Conservation (phyloP, 2,329 filamentous ascomycete genomes). For the Magnaporthiopsis poae region DNA sequence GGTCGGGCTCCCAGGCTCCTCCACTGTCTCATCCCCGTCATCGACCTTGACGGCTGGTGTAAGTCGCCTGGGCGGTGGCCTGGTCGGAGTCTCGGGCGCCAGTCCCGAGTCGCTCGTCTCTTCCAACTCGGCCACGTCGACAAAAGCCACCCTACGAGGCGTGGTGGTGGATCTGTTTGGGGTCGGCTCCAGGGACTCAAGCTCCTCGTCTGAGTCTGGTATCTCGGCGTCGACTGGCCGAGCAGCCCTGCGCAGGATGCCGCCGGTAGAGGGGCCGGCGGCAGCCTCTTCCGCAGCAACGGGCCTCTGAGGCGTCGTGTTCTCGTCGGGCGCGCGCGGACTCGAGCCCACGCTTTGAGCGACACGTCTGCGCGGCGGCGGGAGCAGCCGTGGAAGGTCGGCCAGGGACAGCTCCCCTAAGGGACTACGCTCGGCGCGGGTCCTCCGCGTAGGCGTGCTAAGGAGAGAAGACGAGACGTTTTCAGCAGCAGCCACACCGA, state of each 20-base stretch:
- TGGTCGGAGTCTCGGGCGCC: slow-evolving; percentile 3
- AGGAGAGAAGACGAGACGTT: neutral
- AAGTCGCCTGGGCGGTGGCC: neutral
- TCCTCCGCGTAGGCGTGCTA: neutral
- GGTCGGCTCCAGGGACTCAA: slow-evolving; percentile 19
- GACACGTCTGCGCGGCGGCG: neutral
- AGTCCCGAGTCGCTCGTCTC: neutral
- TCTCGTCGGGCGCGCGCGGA: slow-evolving; percentile 40
- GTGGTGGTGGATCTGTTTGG: slow-evolving; percentile 16
- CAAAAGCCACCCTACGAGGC: neutral
- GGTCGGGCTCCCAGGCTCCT: neutral
- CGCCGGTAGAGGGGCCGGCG: neutral
- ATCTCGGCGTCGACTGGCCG: slow-evolving; percentile 26
- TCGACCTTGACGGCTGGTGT: too few species aligned
- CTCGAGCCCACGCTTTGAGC: slow-evolving; percentile 25
- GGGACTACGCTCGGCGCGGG: slow-evolving; percentile 8
- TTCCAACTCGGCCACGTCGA: neutral
- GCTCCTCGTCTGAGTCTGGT: slow-evolving; percentile 40
- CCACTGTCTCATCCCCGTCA: neutral
- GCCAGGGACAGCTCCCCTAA: slow-evolving; percentile 11
- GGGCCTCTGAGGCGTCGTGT: neutral
- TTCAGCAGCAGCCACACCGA: slow-evolving; percentile 9
- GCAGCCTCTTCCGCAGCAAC: neutral
- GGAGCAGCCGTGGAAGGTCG: slow-evolving; percentile 3
- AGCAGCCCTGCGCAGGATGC: slow-evolving; percentile 2